Conservation (phyloP, 768 basidiomycete species). For the Sarcomyxa edulis region DNA sequence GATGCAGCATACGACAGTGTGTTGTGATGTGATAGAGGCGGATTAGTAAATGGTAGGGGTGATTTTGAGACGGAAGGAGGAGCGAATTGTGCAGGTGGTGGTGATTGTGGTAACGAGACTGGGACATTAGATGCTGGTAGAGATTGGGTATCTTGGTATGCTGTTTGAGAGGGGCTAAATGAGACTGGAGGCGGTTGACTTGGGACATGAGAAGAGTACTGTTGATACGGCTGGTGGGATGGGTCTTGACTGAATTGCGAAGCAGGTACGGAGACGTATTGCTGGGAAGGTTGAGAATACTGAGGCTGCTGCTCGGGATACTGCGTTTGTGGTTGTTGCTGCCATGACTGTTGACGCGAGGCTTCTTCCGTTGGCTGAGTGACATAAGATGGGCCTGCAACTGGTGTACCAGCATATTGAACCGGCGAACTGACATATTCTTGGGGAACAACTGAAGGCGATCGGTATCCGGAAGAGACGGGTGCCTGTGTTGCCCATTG, state of each 20-base stretch:
- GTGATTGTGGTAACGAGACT: conserved; percentile 17
- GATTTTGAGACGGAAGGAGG: conserved; percentile 11
- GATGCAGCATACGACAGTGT: conserved; percentile 8
- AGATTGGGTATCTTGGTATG: conserved; percentile 10
- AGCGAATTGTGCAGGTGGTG: conserved; percentile 17
- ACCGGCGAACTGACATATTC: neutral
- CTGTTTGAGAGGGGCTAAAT: conserved; percentile 17
- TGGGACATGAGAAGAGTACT: conserved; percentile 13
- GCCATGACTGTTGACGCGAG: neutral
- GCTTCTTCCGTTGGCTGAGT: conserved; percentile 4
- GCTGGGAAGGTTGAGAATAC: conserved; percentile 19
- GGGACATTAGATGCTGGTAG: conserved; percentile 15
- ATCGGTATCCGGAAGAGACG: conserved; percentile 9
- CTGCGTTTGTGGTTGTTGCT: conserved; percentile 13
- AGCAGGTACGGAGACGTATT: conserved; percentile 14
- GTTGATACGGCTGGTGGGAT: conserved; percentile 20
- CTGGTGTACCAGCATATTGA: too few relatives aligned
- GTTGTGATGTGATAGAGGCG: conserved; percentile 6
- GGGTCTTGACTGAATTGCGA: conserved; percentile 13
- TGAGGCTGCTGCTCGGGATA: conserved; percentile 19
- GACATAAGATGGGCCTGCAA: conserved; percentile 12
- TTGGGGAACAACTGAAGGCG: conserved; percentile 14
- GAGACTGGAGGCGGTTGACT: conserved; percentile 18
- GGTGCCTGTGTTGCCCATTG: conserved; percentile 29
- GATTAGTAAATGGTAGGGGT: conserved; percentile 2